Percentiles rank a stretch among this genome's conserved stretches.
phyloP scores from a whole-genome alignment of 2,329 filamentous ascomycete species.

The Verticillium longisporum region DNA sequence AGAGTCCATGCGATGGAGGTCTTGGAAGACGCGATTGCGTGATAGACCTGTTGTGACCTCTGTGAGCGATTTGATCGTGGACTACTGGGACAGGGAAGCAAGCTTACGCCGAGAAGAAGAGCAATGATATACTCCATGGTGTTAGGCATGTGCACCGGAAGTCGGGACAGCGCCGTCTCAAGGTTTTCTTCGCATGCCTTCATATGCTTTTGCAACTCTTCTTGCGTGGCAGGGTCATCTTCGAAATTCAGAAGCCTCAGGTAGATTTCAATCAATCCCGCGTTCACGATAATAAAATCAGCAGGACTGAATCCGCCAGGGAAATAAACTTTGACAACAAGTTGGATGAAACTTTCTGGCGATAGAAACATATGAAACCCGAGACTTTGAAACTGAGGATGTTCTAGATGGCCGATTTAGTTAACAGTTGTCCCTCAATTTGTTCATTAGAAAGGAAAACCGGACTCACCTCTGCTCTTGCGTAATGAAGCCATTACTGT shows the following conservation, averaged over 20 bases:
- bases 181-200: slow-evolving; percentile 12
- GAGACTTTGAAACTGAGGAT: too few relatives aligned
- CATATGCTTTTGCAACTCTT: slow-evolving; percentile 10
- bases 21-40: slow-evolving; percentile 14
- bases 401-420: too few relatives aligned
- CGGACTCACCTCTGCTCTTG: too few relatives aligned
- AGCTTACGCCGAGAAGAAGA: slow-evolving; percentile 13
- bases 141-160: slow-evolving; percentile 13
- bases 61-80: too few relatives aligned
- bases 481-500: too few relatives aligned
- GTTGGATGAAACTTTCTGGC: slow-evolving; percentile 8
- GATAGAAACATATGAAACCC: slow-evolving; percentile 3
- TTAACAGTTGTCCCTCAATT: too few relatives aligned
- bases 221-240: too few relatives aligned
- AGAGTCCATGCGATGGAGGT: slow-evolving; percentile 14
- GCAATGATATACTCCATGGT: slow-evolving; percentile 12
- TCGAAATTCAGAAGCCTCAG: slow-evolving; percentile 11
- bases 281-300: slow-evolving; percentile 15
- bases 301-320: slow-evolving; percentile 9
- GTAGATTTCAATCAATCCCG: slow-evolving; percentile 9
- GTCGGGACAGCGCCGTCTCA: slow-evolving; percentile 13
- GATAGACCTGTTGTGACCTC: slow-evolving; percentile 5
- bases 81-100: too few relatives aligned
- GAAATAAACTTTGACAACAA: slow-evolving; percentile 13
- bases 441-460: too few relatives aligned